Percentiles rank a stretch among this genome's conserved stretches.
Evolutionary conservation across 371 early-diverging fungal genomes (phyloP).

Genomic region (Mortierella sp.): DNA sequence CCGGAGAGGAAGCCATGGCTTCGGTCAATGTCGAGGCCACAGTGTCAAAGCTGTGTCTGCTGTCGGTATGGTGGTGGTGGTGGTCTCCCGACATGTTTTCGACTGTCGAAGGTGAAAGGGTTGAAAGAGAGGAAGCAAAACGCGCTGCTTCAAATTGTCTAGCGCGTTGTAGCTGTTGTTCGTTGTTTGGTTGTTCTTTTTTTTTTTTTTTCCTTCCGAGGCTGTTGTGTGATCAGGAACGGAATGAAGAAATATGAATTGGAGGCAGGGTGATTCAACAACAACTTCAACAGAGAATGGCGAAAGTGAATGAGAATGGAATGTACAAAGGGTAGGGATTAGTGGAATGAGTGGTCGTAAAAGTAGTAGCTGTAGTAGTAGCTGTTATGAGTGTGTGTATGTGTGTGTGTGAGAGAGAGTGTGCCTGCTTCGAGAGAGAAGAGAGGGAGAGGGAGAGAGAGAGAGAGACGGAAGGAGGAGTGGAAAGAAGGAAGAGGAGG

Average conservation of each 20-base stretch:
- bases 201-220: not conserved
- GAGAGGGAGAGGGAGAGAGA: not conserved
- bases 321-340: not conserved
- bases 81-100: not conserved
- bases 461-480: not conserved
- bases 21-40: constrained; percentile 18
- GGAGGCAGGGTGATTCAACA: not conserved
- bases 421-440: not conserved
- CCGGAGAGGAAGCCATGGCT: constrained; percentile 22
- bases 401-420: not conserved
- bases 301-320: not conserved
- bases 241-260: not conserved
- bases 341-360: not conserved
- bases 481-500: not conserved
- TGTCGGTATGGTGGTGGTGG: constrained; percentile 18
- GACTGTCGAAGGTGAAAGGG: not conserved
- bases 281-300: not conserved
- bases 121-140: not conserved
- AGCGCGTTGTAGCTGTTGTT: not conserved
- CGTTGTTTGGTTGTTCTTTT: not conserved
- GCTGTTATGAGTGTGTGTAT: too few species aligned
- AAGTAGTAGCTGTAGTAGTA: not conserved
- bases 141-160: not conserved
- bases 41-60: constrained; percentile 25
- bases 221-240: not conserved